Evolutionary conservation across 2,329 filamentous ascomycete species (phyloP).

Genomic region (Paraphaeosphaeria sporulosa): DNA sequence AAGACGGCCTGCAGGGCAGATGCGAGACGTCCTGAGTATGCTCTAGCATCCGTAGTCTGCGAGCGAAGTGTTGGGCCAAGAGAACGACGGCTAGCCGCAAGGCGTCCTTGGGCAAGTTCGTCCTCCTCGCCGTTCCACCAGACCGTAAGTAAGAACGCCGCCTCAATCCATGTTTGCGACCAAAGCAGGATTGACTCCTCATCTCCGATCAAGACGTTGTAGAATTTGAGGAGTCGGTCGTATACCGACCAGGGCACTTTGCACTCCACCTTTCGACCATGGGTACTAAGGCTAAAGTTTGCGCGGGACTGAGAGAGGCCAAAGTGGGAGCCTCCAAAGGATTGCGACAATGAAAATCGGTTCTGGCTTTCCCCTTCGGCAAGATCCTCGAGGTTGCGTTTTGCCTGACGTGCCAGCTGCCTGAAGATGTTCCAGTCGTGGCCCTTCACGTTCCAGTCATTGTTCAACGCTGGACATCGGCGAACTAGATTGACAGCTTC

Average conservation of each 20-base stretch:
- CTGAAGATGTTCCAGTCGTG: conserved; percentile 87
- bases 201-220: conserved; percentile 80
- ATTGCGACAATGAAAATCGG: conserved; percentile 51
- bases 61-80: conserved; percentile 50
- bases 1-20: conserved; percentile 72
- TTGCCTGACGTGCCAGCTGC: conserved; percentile 72
- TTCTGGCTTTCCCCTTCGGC: conserved; percentile 74
- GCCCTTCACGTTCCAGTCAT: conserved; percentile 83
- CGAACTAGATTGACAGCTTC: conserved; percentile 74
- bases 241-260: conserved; percentile 91
- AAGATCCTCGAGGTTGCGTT: conserved; percentile 76
- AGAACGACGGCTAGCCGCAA: conserved; percentile 55
- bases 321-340: conserved; percentile 53
- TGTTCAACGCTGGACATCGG: conserved; percentile 71
- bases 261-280: conserved; percentile 77
- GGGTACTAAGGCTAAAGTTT: conserved; percentile 71
- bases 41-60: conserved; percentile 62
- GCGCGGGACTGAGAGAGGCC: conserved; percentile 54
- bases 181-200: conserved; percentile 76
- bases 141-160: conserved; percentile 78
- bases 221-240: conserved; percentile 80
- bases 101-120: conserved; percentile 51
- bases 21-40: conserved; percentile 77
- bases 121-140: conserved; percentile 88
- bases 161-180: conserved; percentile 92